phyloP scores from a whole-genome alignment of 495 filamentous ascomycete species.

The Lineolata rhizophorae region DNA sequence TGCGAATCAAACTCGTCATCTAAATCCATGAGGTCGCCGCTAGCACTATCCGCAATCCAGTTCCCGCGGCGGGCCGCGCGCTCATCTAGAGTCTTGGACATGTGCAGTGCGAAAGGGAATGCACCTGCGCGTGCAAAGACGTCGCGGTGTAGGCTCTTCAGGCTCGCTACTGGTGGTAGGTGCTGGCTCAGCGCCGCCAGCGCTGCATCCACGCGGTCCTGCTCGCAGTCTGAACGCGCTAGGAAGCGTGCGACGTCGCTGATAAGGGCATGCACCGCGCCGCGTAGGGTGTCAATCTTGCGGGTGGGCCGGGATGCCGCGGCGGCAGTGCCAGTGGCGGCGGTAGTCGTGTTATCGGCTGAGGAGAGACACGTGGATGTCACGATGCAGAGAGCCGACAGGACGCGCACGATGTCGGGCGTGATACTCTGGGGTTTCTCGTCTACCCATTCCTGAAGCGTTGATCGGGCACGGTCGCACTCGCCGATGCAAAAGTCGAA shows the following conservation, averaged over 20 bases:
- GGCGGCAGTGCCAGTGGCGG: no score
- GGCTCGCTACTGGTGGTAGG: no score
- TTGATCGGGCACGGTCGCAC: constrained; percentile 7
- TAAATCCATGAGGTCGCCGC: constrained; percentile 51
- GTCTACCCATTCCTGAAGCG: constrained; percentile 9
- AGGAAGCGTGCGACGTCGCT: constrained; percentile 11
- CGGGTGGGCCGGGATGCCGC: constrained; percentile 6
- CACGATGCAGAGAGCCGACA: constrained; percentile 13
- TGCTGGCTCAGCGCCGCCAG: no score
- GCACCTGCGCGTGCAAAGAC: constrained; percentile 5
- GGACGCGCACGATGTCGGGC: constrained; percentile 14
- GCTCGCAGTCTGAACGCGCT: constrained; percentile 8
- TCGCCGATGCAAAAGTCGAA: constrained; percentile 13
- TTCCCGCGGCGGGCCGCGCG: constrained; percentile 9
- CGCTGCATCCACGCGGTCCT: constrained; percentile 19
- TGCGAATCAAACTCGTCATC: constrained; percentile 47
- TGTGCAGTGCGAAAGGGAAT: constrained; percentile 3
- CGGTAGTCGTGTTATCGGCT: no score
- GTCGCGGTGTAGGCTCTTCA: constrained; percentile 1
- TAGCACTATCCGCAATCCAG: constrained; percentile 7
- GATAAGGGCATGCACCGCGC: constrained; percentile 7
- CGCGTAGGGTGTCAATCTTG: constrained; percentile 7
- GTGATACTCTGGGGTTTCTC: constrained; percentile 13
- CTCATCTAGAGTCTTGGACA: constrained; percentile 21
- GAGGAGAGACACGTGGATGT: no score